phyloP scores from a whole-genome alignment of 768 basidiomycete genomes.

The Amanita inopinata region DNA sequence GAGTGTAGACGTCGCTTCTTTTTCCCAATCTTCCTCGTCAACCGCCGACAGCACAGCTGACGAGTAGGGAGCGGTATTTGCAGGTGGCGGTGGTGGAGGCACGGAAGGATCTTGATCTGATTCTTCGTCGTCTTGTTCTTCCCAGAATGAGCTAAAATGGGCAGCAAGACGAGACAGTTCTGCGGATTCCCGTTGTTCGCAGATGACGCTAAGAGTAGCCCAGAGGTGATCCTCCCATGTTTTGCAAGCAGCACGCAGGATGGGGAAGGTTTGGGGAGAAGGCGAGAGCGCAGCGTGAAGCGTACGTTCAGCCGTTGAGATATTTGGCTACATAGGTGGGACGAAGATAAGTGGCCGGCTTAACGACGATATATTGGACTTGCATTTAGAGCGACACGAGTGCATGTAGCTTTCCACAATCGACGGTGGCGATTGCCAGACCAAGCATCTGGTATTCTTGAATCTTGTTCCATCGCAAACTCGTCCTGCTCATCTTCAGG shows the following conservation, averaged over 20 bases:
- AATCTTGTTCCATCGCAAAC: slow-evolving; percentile 35
- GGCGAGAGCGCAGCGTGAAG: slow-evolving; percentile 83
- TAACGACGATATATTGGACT: slow-evolving; percentile 15
- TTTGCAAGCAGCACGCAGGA: slow-evolving; percentile 66
- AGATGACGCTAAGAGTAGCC: slow-evolving; percentile 75
- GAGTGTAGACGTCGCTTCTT: slow-evolving; percentile 48
- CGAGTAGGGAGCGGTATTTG: not conserved
- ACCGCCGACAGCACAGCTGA: slow-evolving; percentile 3
- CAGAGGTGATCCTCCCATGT: slow-evolving; percentile 97
- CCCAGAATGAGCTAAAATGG: slow-evolving; percentile 58
- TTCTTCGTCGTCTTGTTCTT: slow-evolving; percentile 30
- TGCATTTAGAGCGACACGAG: slow-evolving; percentile 70
- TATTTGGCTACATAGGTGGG: slow-evolving; percentile 30
- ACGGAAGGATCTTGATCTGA: slow-evolving; percentile 15
- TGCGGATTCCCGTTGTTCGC: slow-evolving; percentile 70
- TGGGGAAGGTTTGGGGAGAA: slow-evolving; percentile 49
- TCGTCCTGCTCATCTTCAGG: slow-evolving; percentile 34
- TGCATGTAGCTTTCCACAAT: slow-evolving; percentile 86
- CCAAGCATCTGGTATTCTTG: slow-evolving; percentile 40
- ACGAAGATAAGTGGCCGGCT: not conserved
- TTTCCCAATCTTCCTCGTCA: slow-evolving; percentile 57
- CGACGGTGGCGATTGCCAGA: slow-evolving; percentile 68
- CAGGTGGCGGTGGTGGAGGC: not conserved
- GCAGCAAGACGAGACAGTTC: slow-evolving; percentile 61
- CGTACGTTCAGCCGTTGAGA: slow-evolving; percentile 69